Conservation (phyloP, 805 yeast species). For the Kazachstania kunashirensis region DNA sequence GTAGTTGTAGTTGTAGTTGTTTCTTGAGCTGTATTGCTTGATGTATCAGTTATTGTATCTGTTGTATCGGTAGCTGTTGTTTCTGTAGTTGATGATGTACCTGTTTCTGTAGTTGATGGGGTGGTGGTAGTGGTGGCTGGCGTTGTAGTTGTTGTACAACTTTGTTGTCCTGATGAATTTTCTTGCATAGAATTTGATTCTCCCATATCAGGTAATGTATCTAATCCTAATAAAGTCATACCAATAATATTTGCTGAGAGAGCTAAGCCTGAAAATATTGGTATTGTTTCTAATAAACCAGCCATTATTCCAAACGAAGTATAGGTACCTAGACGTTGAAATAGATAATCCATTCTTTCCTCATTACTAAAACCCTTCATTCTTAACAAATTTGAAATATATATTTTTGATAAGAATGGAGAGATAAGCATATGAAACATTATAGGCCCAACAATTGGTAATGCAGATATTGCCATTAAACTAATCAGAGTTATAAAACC, state of each 20-base stretch:
- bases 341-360: constrained; percentile 18
- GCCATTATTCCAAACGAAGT: constrained; percentile 26
- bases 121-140: too few species aligned
- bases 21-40: too few species aligned
- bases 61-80: too few species aligned
- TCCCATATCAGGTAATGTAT: too few species aligned
- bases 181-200: too few species aligned
- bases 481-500: constrained; percentile 8
- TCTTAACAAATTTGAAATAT: constrained; percentile 20
- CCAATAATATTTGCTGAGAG: constrained; percentile 20
- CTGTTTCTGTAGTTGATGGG: too few species aligned
- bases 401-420: constrained; percentile 23
- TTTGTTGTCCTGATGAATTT: too few species aligned
- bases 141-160: too few species aligned
- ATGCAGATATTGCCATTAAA: constrained; percentile 17
- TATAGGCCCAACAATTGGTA: constrained; percentile 27
- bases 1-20: too few species aligned
- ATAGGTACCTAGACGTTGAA: constrained; percentile 22
- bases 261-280: constrained; percentile 21
- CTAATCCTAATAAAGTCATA: constrained; percentile 19
- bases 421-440: constrained; percentile 19
- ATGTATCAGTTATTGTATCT: too few species aligned
- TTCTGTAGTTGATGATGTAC: too few species aligned
- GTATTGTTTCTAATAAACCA: constrained; percentile 21
- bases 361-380: constrained; percentile 13